Evolutionary conservation across 345 rosid genomes (phyloP), one percentile per base, ranked within the genome.

Genomic region (Zanthoxylum bungeanum): DNA sequence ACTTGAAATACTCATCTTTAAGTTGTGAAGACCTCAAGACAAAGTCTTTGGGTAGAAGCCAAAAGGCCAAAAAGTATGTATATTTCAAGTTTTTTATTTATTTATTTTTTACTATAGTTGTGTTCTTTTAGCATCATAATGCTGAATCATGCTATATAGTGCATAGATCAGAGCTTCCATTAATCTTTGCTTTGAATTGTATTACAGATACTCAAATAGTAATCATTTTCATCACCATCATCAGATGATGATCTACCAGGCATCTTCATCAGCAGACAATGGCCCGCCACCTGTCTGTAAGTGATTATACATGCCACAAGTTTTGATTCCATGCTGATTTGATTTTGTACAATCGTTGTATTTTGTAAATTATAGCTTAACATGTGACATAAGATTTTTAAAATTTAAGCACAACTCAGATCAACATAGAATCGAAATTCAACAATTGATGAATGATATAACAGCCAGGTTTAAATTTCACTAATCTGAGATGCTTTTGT

Each of bases 81-180:
- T 14, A 42, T 42, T 3, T 42, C 19, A 0, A 42, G 4, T 14
- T 44, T 44, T 44, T 44, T 5, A 3, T 42, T 14, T 44, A 11
- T 42, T 42, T 42, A 3, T 14, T 0, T 0, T 0, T 11, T 3
- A 3, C 1, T 10, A 21, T 1, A n/a, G n/a, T n/a, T n/a, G n/a
- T n/a, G n/a, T 24, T 52, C 4, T 21, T 52, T 22, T 1, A 22
- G 14, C 16, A 21, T 10, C 30, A 52, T 52, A 42, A 12, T 22
- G 14, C 24, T 9, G 57, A 8, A 47, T 44, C 49, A 44, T 44
- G 14, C 17, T 5, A 4, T 47, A 47, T 52, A 9, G 57, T 21
- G 11, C 11, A n/a, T n/a, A 21, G 28, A n/a, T 4, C 25, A 7
- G 30, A 3, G 28, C 11, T 9, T 27, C 1, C 57, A 2, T 24